Evolutionary conservation across 495 filamentous ascomycete genomes (phyloP), one percentile per base, ranked within the genome.

Genomic region (Xylaria palmicola): DNA sequence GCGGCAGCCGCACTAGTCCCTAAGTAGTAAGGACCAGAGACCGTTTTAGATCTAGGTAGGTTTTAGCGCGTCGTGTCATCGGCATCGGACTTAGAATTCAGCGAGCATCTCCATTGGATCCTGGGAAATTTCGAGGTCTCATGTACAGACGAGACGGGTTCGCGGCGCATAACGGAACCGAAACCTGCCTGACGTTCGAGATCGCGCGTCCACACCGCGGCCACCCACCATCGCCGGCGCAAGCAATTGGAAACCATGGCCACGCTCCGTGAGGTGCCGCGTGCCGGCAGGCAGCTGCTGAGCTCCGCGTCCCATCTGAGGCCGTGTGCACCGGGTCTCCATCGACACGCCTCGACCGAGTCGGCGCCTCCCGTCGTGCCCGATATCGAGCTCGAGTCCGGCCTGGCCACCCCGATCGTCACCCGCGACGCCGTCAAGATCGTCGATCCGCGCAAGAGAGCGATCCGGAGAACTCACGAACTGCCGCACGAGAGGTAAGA

Each of bases 401-500:
- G 70, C 19, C 60, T 80, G 52, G 59, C 43, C 6, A 19, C 62
- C 22, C 74, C 74, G 43, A 62, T 74, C 39, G 61, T 76, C 32
- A 61, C 52, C 24, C 66, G 62, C 32, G 72, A 74, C 7, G 72
- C 72, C 47, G 66, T 75, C 56, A 66, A 66, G 20, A 51, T 71
- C 3, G 71, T 72, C 26, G 73, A 72, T 55, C 77, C 77, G 20
- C 72, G 75, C 57, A 78, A 74, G 71, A 71, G 77, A 54, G 76
- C 76, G 24, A 72, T 68, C 36, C 74, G 77, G 40, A 75, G 78
- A 65, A 73, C 70, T 27, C 62, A 61, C 44, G 61, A 60, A 57
- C 69, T 79, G 40, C 77, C 77, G 3, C 67, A 72, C 51, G 69
- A 70, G 55, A 76, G 75, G 74, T 79, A 64, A 30, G 50, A 50